phyloP scores from a whole-genome alignment of 257 asterid species.

The Petrea volubilis region DNA sequence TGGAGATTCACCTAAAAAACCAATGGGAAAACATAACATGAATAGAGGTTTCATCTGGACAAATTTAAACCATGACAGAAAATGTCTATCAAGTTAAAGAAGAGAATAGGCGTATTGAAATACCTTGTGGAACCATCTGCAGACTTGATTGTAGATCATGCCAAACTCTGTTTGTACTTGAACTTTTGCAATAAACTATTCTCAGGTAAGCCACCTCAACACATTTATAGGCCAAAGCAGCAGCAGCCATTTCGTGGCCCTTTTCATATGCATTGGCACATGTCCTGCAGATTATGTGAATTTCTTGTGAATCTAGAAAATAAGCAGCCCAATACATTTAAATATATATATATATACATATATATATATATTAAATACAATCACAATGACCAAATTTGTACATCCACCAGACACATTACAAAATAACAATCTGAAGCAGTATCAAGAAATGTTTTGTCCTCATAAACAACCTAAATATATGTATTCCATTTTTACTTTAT shows the following conservation, averaged over 20 bases:
- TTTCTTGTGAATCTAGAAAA: slow-evolving; percentile 29
- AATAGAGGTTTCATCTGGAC: slow-evolving; percentile 19
- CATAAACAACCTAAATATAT: not conserved
- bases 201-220: slow-evolving; percentile 87
- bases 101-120: not conserved
- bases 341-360: not conserved
- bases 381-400: too few relatives aligned
- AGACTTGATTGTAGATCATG: slow-evolving; percentile 67
- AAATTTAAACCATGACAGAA: not conserved
- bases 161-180: slow-evolving; percentile 46
- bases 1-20: slow-evolving; percentile 90
- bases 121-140: slow-evolving; percentile 79
- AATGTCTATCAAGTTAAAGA: not conserved
- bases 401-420: slow-evolving; percentile 3
- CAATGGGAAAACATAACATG: slow-evolving; percentile 29
- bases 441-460: not conserved
- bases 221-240: slow-evolving; percentile 90
- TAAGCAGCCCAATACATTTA: too few relatives aligned
- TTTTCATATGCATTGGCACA: slow-evolving; percentile 79
- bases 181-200: slow-evolving; percentile 70
- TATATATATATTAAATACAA: not conserved
- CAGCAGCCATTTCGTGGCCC: slow-evolving; percentile 71
- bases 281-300: slow-evolving; percentile 51
- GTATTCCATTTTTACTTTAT: not conserved
- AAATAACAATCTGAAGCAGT: not conserved